Evolutionary conservation across 768 basidiomycete species (phyloP), one percentile per base, ranked within the genome.

Genomic region (Steccherinum ochraceum): DNA sequence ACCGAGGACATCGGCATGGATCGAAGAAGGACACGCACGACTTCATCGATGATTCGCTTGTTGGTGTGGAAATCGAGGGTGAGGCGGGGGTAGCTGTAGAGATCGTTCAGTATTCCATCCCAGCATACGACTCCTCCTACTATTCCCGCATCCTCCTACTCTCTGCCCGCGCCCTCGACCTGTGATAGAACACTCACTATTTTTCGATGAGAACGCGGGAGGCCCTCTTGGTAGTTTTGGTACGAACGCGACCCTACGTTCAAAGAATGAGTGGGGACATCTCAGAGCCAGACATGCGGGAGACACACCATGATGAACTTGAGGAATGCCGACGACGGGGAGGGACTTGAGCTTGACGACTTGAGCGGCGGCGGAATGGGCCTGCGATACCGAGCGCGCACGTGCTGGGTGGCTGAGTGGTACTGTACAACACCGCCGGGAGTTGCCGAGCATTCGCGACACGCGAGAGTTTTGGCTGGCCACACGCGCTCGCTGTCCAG

Each of bases 31-130:
- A 10, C 27, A 79, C 81, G 69, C 65, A 93, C 91, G 65, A 92
- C 90, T 88, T 93, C 90, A 87, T 92, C 90, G 72, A 95, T 92
- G 71, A 95, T 91, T 59, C 93, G 86, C 76, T 97, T 97, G 86
- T 97, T 97, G 69, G 93, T 96, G 84, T 97, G 93, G 74, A 98
- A 98, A 71, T 98, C 95, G 70, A 97, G 89, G 59, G 95, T 98
- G 63, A 99, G 84, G 67, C 95, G 91, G 61, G 95, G 95, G 79
- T 99, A 99, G 84, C 89, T 92, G 64, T 20, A 21, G 21, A n/a
- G n/a, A 46, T 40, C 23, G 40, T 19, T 60, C 50, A 58, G 49
- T 18, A 41, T 56, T n/a, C n/a, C n/a, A n/a, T n/a, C n/a, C n/a
- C 21, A 12, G 18, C 26, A 27, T 5, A 20, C 23, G 1, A 10